Base-by-base conservation (phyloP, 148 eudicot species). In the Amaranthus hypochondriacus region DNA sequence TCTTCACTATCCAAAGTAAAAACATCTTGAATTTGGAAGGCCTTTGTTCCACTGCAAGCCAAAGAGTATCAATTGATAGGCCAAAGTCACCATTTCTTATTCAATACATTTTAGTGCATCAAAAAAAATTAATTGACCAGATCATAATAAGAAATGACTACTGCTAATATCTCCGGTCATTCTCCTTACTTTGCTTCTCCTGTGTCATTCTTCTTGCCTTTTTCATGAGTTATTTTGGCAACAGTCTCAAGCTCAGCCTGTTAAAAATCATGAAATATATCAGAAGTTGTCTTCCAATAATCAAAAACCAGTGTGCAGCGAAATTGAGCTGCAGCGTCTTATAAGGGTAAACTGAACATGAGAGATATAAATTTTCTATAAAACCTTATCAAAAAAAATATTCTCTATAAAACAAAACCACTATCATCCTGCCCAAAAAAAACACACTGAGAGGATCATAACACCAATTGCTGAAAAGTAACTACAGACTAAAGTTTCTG, bases 161-260 rank as follows among this genome's bases (percentile, higher is more conserved):
- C 4, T 49, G 58, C 49, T 62, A 50, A 48, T 68, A 58, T 53
- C 51, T 49, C 61, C 62, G 60, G 42, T 21, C 11, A 56, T 28
- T 59, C 21, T 28, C 62, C 83, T 80, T 80, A 80, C 83, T 80
- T 94, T 56, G 86, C 69, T 76, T 86, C 96, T 69, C 87, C 88
- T 39, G 93, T 87, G 68, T 90, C 97, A 81, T 95, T 91, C 86
- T 88, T 92, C 83, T 88, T 94, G 78, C 74, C 79, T 80, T 95
- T 92, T 51, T 94, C 98, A 79, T 94, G 97, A 66, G 89, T 88
- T 43, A 92, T 85, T 84, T 86, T 90, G 74, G 89, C 97, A 54
- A 95, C 98, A 69, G 96, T 92, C 86, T 95, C 98, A 74, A 89
- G 76, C 74, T 78, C 93, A 79, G 92, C 98, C 98, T 95, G 87